phyloP scores from a whole-genome alignment of 371 early-diverging fungal genomes.

The Cokeromyces recurvatus region DNA sequence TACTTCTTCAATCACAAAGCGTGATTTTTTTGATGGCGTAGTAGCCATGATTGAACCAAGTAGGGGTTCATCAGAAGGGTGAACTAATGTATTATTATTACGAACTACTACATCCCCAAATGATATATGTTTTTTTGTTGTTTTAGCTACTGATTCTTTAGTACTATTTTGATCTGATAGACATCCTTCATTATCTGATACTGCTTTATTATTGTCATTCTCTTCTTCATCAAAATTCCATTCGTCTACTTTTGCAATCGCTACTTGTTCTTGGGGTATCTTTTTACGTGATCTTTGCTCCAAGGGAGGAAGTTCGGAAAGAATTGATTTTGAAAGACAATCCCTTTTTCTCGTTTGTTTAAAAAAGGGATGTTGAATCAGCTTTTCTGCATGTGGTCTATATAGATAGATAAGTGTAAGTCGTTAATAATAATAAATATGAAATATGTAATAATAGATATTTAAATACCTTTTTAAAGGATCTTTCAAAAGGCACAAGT shows the following conservation, averaged over 20 bases:
- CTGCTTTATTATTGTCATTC: conserved; percentile 16
- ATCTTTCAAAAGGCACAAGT: conserved; percentile 78
- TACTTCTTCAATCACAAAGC: conserved; percentile 57
- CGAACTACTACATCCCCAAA: conserved; percentile 46
- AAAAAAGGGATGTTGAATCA: conserved; percentile 78
- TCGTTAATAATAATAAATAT: too few species aligned
- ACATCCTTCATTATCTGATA: too few species aligned
- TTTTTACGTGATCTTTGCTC: conserved; percentile 54
- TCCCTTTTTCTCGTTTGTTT: conserved; percentile 75
- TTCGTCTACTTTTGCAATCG: conserved; percentile 29
- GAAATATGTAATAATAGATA: too few species aligned
- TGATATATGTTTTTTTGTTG: conserved; percentile 34
- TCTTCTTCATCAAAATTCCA: conserved; percentile 42
- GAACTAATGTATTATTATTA: conserved; percentile 14
- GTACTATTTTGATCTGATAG: too few species aligned
- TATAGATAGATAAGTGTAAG: not conserved
- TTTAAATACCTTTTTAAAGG: conserved; percentile 62
- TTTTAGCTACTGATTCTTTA: too few species aligned
- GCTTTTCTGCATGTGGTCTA: conserved; percentile 78
- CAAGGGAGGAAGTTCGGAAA: conserved; percentile 68
- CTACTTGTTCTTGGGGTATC: conserved; percentile 30
- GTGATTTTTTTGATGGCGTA: conserved; percentile 36
- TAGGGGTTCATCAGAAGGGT: conserved; percentile 11
- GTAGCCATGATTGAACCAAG: not conserved
- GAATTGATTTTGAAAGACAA: conserved; percentile 55